A percentile compares a stretch with the other conserved stretches of the same genome.
phyloP scores from a whole-genome alignment of 2,329 filamentous ascomycete species.

The Penicillium sp. region DNA sequence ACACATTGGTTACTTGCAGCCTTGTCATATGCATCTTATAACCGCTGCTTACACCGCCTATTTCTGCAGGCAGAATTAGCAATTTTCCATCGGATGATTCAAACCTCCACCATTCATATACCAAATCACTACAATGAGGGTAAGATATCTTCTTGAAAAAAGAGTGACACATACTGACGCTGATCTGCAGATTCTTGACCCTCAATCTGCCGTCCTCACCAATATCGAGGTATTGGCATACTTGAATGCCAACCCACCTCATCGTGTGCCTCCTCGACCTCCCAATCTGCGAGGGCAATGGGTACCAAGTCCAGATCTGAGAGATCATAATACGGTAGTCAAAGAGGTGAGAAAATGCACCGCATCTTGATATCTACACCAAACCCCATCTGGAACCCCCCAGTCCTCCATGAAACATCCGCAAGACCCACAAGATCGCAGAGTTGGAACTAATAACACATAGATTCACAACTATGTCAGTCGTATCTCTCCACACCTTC shows the following conservation, averaged over 20 bases:
- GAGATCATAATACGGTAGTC: slow-evolving; percentile 44
- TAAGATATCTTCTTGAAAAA: slow-evolving; percentile 1
- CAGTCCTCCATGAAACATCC: background rate
- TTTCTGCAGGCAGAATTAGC: slow-evolving; percentile 22
- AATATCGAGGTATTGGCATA: slow-evolving; percentile 44
- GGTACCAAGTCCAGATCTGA: slow-evolving; percentile 40
- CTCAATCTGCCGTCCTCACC: slow-evolving; percentile 42
- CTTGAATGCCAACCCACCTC: slow-evolving; percentile 39
- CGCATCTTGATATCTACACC: no score
- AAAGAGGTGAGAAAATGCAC: slow-evolving; percentile 36
- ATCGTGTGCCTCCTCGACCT: slow-evolving; percentile 38
- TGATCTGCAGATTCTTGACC: slow-evolving; percentile 38
- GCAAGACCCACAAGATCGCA: background rate
- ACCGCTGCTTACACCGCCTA: slow-evolving; percentile 12
- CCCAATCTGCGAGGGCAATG: slow-evolving; percentile 33
- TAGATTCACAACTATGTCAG: slow-evolving; percentile 42
- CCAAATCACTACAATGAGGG: slow-evolving; percentile 24
- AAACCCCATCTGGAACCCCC: background rate
- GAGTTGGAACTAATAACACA: background rate
- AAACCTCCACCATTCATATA: slow-evolving; percentile 4
- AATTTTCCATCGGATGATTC: slow-evolving; percentile 18
- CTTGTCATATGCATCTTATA: background rate
- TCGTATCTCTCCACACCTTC: slow-evolving; percentile 39
- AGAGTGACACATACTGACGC: background rate
- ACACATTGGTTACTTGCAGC: no score